Base-by-base conservation (phyloP, 441 rosid species). In the Lepidium campestre region DNA sequence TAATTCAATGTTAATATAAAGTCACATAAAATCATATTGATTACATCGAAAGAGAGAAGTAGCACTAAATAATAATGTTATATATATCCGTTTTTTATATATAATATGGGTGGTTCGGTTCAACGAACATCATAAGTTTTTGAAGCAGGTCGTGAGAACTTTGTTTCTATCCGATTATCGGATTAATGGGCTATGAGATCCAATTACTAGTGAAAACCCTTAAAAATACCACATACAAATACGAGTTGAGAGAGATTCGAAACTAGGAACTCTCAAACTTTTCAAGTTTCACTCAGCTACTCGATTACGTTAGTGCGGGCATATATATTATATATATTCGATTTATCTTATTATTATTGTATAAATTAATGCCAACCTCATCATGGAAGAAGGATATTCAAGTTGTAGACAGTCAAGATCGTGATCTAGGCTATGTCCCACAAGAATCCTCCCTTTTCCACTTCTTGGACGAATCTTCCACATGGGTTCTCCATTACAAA, bases 401-500 rank as follows among this genome's bases (percentile, higher is more conserved):
- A 92, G 66, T 71, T 85, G 90, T 61, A 92, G 71, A 39, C 82
- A 67, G 68, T 85, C 90, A 60, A 86, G 93, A 61, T 88, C 90
- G 72, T 83, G 88, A 68, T 89, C 91, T 71, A 89, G 68, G 48
- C 87, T 89, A 77, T 92, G 98, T 49, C 98, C 98, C 64, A 90
- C 92, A 2, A 92, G 88, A 86, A 89, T 86, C 88, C 90, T 86
- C 4, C 87, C 98, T 77, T 70, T 88, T 55, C 96, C 86, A 67
- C 81, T 75, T 80, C 79, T 77, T 17, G 93, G 87, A 68, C 96
- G 81, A 82, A 92, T 83, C 81, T 80, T 88, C 98, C 98, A 90
- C 88, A 78, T 84, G 41, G 96, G 84, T 40, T 90, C 97, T 10
- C 97, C 97, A 72, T 92, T 90, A 64, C 88, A 84, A 10, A 92